Evolutionary conservation across 2,329 filamentous ascomycete species (phyloP), one percentile per base, ranked within the genome.

Genomic region (Trichoderma pleuroti): DNA sequence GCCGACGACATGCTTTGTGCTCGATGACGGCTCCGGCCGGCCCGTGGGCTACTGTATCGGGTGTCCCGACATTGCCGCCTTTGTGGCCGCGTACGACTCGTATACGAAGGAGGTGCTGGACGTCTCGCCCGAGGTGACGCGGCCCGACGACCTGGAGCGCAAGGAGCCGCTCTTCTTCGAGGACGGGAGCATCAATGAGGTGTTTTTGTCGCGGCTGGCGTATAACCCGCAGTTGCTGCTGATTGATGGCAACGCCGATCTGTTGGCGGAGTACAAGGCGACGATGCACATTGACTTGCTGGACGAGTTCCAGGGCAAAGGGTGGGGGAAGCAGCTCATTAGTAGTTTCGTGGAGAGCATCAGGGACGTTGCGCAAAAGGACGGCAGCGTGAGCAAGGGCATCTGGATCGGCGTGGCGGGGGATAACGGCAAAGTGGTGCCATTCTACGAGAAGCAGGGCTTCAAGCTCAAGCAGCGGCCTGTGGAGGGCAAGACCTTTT

Each of bases 261-360:
- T 78, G 63, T 71, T 83, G 59, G 78, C 75, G 18, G 70, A 73
- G 63, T 84, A 80, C 73, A 75, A 79, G 71, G 84, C 81, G 5
- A 86, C 83, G 70, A 81, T 86, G 84, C 85, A 86, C 76, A 84
- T 86, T 65, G 83, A 86, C 72, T 71, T 86, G 73, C 75, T 86
- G 69, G 79, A 79, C 32, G 75, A 70, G 70, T 83, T 75, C 74
- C 83, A 84, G 78, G 79, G 80, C 0, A 71, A 75, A 32, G 84
- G 84, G 2, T 86, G 83, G 83, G 84, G 85, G 5, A 75, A 79
- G 70, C 76, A 76, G 77, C 68, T 84, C 77, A 77, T 84, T 62
- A 80, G 81, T 57, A 71, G 61, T 71, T 84, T 85, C 72, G 77
- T 84, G n/a, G 78, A 78, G 68, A 80, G 79, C 49, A 77, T 85